phyloP scores from a whole-genome alignment of 1,139 yeast species.

The Magnusiomyces clavatus region DNA sequence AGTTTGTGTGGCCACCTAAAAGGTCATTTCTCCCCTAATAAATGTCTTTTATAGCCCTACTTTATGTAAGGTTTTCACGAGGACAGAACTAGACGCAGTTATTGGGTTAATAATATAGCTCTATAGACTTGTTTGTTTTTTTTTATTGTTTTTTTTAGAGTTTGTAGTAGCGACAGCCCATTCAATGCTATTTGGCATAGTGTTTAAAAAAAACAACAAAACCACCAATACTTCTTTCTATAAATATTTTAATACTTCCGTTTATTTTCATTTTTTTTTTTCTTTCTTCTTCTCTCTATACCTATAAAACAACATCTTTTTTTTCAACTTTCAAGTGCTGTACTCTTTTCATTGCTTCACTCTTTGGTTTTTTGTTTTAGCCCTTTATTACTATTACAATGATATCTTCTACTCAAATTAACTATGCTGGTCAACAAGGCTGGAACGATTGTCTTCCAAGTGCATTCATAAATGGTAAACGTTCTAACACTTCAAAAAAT shows the following conservation, averaged over 20 bases:
- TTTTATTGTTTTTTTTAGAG: no score
- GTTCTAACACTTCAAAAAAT: neutral
- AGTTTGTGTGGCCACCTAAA: no score
- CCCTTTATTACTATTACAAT: slow-evolving; percentile 5
- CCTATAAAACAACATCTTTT: neutral
- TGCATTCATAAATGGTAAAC: slow-evolving; percentile 15
- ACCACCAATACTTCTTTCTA: neutral
- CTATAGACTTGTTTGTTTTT: no score
- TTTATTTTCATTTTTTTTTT: neutral
- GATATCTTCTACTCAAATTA: slow-evolving; percentile 26
- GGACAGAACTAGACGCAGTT: no score
- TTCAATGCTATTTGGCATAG: no score
- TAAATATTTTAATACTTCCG: neutral
- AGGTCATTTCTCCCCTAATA: no score
- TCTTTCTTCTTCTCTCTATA: neutral
- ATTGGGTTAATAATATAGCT: no score
- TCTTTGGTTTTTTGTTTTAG: neutral
- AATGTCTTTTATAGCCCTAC: no score
- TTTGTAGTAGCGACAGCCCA: no score
- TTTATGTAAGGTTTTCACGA: no score
- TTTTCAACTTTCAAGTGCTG: neutral
- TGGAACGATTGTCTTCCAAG: slow-evolving; percentile 35
- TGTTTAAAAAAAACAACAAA: no score
- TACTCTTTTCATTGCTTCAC: neutral
- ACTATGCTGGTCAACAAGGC: slow-evolving; percentile 30